Evolutionary conservation across 2,329 filamentous ascomycete species (phyloP).

Genomic region (Fusarium dlaminii): DNA sequence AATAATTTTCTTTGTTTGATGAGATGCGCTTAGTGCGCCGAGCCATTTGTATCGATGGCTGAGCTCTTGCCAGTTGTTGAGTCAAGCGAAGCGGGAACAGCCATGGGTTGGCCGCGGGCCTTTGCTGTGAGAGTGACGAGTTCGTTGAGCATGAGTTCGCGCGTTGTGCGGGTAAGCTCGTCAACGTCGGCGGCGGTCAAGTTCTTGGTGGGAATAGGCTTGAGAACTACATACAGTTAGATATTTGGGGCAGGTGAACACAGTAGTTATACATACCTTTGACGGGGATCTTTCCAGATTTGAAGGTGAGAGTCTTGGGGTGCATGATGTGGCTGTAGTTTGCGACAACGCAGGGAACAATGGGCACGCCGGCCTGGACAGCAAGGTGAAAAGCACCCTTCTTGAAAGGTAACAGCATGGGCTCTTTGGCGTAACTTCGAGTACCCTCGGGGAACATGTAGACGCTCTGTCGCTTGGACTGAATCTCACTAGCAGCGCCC

Average conservation of each 20-base stretch:
- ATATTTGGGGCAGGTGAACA: neutral
- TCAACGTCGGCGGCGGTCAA: slow-evolving; percentile 82
- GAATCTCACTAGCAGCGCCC: slow-evolving; percentile 83
- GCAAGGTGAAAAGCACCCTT: slow-evolving; percentile 98
- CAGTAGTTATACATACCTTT: slow-evolving; percentile 67
- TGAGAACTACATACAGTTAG: slow-evolving; percentile 66
- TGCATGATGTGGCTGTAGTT: slow-evolving; percentile 81
- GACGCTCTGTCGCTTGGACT: slow-evolving; percentile 75
- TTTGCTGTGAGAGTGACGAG: slow-evolving; percentile 63
- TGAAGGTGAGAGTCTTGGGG: slow-evolving; percentile 71
- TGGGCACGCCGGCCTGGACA: slow-evolving; percentile 90
- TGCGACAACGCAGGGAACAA: slow-evolving; percentile 84
- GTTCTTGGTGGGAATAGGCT: slow-evolving; percentile 80
- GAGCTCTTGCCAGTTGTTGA: slow-evolving; percentile 44
- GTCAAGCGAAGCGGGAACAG: slow-evolving; percentile 42
- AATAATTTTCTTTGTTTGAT: neutral
- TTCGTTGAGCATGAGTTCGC: slow-evolving; percentile 79
- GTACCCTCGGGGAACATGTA: slow-evolving; percentile 95
- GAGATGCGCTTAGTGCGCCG: slow-evolving; percentile 49
- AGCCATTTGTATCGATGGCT: slow-evolving; percentile 52
- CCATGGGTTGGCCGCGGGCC: slow-evolving; percentile 54
- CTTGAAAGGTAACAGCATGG: slow-evolving; percentile 92
- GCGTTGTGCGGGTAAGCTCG: slow-evolving; percentile 71
- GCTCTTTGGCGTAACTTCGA: slow-evolving; percentile 84
- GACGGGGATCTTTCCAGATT: slow-evolving; percentile 75